Evolutionary conservation across 179 eudicot genomes (phyloP).

Genomic region (Beta corolliflora): DNA sequence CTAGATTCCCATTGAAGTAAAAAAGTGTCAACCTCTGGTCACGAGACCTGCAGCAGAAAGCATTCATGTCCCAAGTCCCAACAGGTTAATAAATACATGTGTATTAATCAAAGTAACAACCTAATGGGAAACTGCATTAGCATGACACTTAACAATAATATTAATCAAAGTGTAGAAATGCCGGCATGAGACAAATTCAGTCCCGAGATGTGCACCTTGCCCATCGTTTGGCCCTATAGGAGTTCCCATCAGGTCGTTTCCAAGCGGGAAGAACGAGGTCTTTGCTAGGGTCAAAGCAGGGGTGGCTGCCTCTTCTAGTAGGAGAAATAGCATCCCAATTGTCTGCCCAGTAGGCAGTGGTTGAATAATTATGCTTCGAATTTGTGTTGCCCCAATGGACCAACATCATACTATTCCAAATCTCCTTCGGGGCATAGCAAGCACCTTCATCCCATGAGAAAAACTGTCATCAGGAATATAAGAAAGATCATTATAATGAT

Average conservation of each 20-base stretch:
- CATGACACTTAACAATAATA: neutral
- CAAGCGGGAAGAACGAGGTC: constrained; percentile 96
- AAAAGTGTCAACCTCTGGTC: constrained; percentile 68
- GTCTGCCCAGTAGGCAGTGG: constrained; percentile 92
- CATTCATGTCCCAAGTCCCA: neutral
- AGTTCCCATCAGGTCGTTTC: constrained; percentile 73
- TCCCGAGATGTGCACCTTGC: constrained; percentile 34
- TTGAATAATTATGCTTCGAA: constrained; percentile 80
- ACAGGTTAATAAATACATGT: neutral
- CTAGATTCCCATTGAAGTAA: constrained; percentile 95
- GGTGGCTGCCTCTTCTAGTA: constrained; percentile 79
- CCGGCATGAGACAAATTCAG: constrained; percentile 5
- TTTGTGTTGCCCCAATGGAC: constrained; percentile 99
- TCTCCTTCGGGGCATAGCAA: constrained; percentile 99
- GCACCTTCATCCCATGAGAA: constrained; percentile 99
- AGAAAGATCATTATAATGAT: constrained; percentile 27
- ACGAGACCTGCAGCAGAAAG: constrained; percentile 64
- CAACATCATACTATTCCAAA: constrained; percentile 98
- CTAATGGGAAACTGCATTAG: neutral
- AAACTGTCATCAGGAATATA: constrained; percentile 60
- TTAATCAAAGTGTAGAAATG: neutral
- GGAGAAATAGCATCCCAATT: constrained; percentile 76
- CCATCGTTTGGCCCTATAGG: constrained; percentile 73
- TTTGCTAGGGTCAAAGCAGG: constrained; percentile 90
- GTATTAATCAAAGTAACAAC: neutral